Conservation (phyloP, 129 eudicot genomes). For the Deinandra increscens region DNA sequence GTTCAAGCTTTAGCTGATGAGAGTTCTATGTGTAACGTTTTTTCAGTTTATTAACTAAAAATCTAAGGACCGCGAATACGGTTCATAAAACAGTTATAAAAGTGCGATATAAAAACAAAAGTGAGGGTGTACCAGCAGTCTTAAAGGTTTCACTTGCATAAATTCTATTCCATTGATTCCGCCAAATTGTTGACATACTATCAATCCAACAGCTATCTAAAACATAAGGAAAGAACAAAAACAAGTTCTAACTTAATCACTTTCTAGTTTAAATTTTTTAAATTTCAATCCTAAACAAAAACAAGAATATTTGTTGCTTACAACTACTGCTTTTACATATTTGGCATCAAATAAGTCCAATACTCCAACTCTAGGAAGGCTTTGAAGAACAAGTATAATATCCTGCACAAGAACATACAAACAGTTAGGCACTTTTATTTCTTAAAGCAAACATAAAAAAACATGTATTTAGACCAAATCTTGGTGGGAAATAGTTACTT, state of each 20-base stretch:
- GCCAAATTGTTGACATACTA: constrained; percentile 80
- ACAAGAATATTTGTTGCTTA: constrained; percentile 34
- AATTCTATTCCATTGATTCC: constrained; percentile 90
- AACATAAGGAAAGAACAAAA: constrained; percentile 13
- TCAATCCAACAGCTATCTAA: constrained; percentile 88
- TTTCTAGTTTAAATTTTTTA: background rate
- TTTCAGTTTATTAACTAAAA: background rate
- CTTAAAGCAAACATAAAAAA: background rate
- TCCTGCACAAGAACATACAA: constrained; percentile 38
- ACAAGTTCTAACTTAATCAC: background rate
- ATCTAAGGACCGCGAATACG: background rate
- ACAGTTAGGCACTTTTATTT: constrained; percentile 1
- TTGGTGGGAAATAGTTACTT: background rate
- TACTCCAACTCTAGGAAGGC: constrained; percentile 53
- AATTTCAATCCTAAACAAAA: background rate
- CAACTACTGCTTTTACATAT: constrained; percentile 63
- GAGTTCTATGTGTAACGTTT: constrained; percentile 47
- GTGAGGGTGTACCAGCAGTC: constrained; percentile 56
- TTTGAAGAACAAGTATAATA: constrained; percentile 43
- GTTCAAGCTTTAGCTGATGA: constrained; percentile 66
- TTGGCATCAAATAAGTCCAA: constrained; percentile 55
- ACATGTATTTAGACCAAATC: background rate
- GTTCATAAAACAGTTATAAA: background rate
- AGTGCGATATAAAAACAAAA: background rate
- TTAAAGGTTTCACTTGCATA: constrained; percentile 71